Base-by-base conservation (phyloP, 1,284 basidiomycete species). In the Thelephora terrestris region DNA sequence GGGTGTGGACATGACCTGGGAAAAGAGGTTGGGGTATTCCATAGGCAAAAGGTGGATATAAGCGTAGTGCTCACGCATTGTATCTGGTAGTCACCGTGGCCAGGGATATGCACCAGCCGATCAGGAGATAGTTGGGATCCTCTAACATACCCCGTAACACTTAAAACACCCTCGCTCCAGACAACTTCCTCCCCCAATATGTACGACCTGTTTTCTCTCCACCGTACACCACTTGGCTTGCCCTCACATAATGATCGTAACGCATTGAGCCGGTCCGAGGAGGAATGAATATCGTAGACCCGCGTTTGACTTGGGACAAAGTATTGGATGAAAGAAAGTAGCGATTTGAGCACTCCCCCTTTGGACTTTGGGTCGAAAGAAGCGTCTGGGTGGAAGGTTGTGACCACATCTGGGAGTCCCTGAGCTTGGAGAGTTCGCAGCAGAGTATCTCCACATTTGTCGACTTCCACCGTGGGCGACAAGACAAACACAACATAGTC, bases 261-360 rank as follows among this genome's bases (percentile, higher is more conserved):
- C 12, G 88, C 76, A 49, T 81, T 81, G 21, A 91, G 63, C 10
- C 81, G 65, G 60, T 94, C 89, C 39, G 84, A 73, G 38, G 74
- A 61, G 0, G 71, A 70, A 43, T 79, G 71, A 43, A 87, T 64
- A 64, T 86, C 79, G 56, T 75, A 81, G 7, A 90, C 68, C 39
- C 75, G 71, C 46, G 73, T 70, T 54, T 92, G 85, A n/a, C 77
- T 75, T 0, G 95, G 95, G 50, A 91, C 88, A 65, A 99, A 99
- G 67, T 99, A 98, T 54, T 85, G 82, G 48, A 94, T 81, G 69
- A 98, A 97, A 2, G 91, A 95, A 7, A 93, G 73, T 1, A 96
- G 73, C 0, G 90, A 94, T 67, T 91, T 92, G 51, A 89, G 68
- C 37, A 91, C 76, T 7, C 78, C 78, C 0, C 74, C 60, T 24